phyloP scores from a whole-genome alignment of 2,329 filamentous ascomycete genomes.

The Fonsecaea monophora region DNA sequence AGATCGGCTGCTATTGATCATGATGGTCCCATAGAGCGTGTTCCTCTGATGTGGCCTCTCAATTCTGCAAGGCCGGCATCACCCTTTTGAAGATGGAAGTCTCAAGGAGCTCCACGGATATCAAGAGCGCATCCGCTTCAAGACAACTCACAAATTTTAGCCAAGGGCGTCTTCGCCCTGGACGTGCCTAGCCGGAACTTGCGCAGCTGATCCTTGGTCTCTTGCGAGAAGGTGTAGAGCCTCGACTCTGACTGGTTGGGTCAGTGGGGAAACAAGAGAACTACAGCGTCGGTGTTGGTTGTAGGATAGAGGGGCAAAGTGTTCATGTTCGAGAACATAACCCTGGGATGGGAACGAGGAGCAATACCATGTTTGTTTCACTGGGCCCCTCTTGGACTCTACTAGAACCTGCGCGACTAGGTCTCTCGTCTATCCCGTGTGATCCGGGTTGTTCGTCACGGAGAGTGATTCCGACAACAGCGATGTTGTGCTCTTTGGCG shows the following conservation, averaged over 20 bases:
- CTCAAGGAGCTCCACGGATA: background rate
- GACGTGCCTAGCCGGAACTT: conserved; percentile 95
- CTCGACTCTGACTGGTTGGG: conserved; percentile 74
- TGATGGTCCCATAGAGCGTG: too few species aligned
- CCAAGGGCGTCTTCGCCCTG: conserved; percentile 82
- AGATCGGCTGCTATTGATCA: too few species aligned
- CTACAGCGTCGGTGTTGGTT: background rate
- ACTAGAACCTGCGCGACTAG: background rate
- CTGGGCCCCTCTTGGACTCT: background rate
- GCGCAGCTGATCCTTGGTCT: conserved; percentile 86
- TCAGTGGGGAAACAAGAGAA: background rate
- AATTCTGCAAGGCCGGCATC: too few species aligned
- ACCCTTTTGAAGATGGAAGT: background rate
- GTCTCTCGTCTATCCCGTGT: background rate
- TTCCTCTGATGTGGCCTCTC: too few species aligned
- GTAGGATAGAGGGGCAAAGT: background rate
- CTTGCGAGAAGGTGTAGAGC: conserved; percentile 89
- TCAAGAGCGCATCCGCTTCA: conserved; percentile 4
- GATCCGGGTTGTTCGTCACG: background rate
- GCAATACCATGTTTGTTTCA: background rate
- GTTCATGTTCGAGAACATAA: background rate
- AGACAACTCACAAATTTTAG: conserved; percentile 81
- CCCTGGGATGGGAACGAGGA: background rate
- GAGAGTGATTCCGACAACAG: background rate
- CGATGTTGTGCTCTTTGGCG: background rate